Evolutionary conservation across 2,329 filamentous ascomycete species (phyloP), one percentile per base, ranked within the genome.

Genomic region (Volutella citrinella): DNA sequence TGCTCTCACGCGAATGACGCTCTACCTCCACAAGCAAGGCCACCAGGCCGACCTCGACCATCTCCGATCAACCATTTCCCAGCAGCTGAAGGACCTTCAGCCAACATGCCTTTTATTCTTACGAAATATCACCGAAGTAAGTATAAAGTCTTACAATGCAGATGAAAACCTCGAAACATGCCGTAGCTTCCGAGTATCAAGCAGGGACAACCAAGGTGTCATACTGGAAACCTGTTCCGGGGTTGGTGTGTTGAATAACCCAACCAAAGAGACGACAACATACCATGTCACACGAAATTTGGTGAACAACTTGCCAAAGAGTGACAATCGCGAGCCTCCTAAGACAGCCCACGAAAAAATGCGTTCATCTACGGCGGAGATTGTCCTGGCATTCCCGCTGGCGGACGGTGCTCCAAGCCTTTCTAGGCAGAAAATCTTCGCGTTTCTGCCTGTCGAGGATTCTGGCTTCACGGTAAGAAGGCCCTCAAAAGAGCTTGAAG

Each of bases 381-480:
- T 74, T 3, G 47, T 69, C 3, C 49, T 75, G 1, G 70, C 69
- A 0, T 74, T 75, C 39, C 70, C 70, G 1, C 18, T 73, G 2
- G 50, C 58, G 0, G 44, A 47, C 0, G 30, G n/a, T n/a, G 47
- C 4, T 54, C 38, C 0, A 17, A 35, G 0, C 70, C 69, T 0
- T 30, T 68, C 64, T 19, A 43, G 51, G 6, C 69, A 74, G 31
- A 46, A 65, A 6, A 37, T 72, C 1, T 74, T 66, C 46, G 64
- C 61, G 1, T 74, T 74, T 41, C 44, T 73, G 0, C 71, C 70
- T 0, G 49, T 73, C n/a, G n/a, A n/a, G n/a, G n/a, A n/a, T n/a
- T n/a, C n/a, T n/a, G n/a, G n/a, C n/a, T n/a, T n/a, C n/a, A n/a
- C n/a, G n/a, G n/a, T n/a, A n/a, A n/a, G n/a, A n/a, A n/a, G n/a